Percentiles rank a stretch among this genome's conserved stretches.
phyloP scores from a whole-genome alignment of 106 monocot species.

The Phalaenopsis aphrodite region DNA sequence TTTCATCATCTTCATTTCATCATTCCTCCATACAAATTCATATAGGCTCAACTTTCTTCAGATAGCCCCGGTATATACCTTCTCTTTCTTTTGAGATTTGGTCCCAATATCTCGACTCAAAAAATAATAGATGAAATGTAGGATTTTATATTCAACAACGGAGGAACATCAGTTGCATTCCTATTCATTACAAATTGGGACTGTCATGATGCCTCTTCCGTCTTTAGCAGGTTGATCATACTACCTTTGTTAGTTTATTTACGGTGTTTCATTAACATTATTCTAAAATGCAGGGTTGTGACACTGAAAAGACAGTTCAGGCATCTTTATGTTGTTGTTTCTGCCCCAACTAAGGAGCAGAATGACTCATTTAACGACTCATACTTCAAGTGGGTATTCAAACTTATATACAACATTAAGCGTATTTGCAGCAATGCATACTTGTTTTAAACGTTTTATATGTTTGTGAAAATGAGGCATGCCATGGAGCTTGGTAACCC shows the following conservation, averaged over 20 bases:
- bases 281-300: constrained; percentile 38
- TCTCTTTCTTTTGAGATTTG: neutral
- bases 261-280: neutral
- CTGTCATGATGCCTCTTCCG: constrained; percentile 20
- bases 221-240: constrained; percentile 56
- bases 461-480: constrained; percentile 18
- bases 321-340: constrained; percentile 76
- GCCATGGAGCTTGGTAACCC: constrained; percentile 42
- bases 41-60: constrained; percentile 89
- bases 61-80: constrained; percentile 59
- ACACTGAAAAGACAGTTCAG: constrained; percentile 70
- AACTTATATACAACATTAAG: neutral
- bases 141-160: constrained; percentile 99
- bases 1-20: constrained; percentile 69
- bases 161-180: constrained; percentile 82
- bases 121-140: constrained; percentile 14
- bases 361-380: constrained; percentile 72
- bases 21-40: constrained; percentile 67
- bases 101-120: neutral
- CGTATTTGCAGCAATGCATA: neutral
- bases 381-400: constrained; percentile 62
- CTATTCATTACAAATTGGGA: constrained; percentile 77
- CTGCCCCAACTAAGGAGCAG: constrained; percentile 73
- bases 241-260: neutral
- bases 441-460: neutral